These are phyloP conservation scores for Phaffomyces thermotolerans DNA, from an alignment of 805 yeast species.

Conservation along the genomic window DNA sequence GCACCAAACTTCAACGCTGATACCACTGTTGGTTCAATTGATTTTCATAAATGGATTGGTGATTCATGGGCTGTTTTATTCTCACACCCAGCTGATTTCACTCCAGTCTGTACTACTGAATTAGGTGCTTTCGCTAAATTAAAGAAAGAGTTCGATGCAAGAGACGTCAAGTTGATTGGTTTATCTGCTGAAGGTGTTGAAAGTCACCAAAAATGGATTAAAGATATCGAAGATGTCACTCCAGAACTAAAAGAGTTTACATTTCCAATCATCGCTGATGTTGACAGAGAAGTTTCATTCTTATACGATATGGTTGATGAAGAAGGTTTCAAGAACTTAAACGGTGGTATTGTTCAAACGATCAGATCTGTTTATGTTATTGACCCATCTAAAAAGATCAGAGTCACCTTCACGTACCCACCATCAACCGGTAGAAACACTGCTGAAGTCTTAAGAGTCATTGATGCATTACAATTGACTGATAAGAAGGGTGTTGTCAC, in stretches of 20 bases:
- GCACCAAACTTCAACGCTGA: constrained; percentile 88
- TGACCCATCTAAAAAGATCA: constrained; percentile 84
- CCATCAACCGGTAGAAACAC: constrained; percentile 94
- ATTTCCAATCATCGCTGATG: constrained; percentile 90
- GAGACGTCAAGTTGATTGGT: constrained; percentile 85
- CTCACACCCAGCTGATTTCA: constrained; percentile 94
- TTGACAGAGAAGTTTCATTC: constrained; percentile 76
- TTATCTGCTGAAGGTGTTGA: constrained; percentile 79
- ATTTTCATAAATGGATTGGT: constrained; percentile 83
- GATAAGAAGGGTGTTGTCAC: constrained; percentile 82
- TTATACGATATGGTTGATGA: constrained; percentile 84
- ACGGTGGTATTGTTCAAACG: constrained; percentile 71
- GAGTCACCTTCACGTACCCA: constrained; percentile 83
- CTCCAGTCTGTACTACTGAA: constrained; percentile 96
- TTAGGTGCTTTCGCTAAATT: constrained; percentile 87
- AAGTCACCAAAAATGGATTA: constrained; percentile 78
- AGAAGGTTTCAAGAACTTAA: constrained; percentile 69
- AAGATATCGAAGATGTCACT: constrained; percentile 83
- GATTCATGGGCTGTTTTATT: constrained; percentile 83
- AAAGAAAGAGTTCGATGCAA: constrained; percentile 80
- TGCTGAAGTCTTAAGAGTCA: constrained; percentile 82
- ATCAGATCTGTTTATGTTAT: constrained; percentile 89
- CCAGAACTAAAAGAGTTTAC: constrained; percentile 59
- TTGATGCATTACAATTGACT: constrained; percentile 81
- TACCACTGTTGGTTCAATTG: constrained; percentile 74